Conservation (phyloP, 306 rosid species). For the Luffa aegyptiaca region DNA sequence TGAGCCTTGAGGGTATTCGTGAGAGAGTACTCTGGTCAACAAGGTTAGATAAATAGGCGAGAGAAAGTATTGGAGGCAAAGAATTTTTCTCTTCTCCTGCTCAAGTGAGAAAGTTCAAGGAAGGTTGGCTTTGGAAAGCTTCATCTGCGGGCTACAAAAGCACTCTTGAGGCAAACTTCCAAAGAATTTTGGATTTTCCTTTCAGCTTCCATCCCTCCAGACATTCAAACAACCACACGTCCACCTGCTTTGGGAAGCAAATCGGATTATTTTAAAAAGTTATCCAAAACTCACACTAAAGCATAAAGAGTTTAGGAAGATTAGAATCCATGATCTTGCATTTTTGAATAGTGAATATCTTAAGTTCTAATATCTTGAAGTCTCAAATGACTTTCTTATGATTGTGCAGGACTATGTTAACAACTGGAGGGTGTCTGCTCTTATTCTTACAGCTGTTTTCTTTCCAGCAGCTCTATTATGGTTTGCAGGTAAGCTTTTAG, state of each 20-base stretch:
- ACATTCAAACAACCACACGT: no score
- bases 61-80: not conserved
- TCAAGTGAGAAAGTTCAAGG: not conserved
- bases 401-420: slow-evolving; percentile 46
- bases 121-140: not conserved
- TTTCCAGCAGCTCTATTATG: slow-evolving; percentile 62
- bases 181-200: no score
- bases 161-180: no score
- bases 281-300: not conserved
- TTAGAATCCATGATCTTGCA: not conserved
- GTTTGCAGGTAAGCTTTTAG: slow-evolving; percentile 51
- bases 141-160: not conserved
- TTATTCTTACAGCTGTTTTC: slow-evolving; percentile 55
- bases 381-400: not conserved
- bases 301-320: not conserved
- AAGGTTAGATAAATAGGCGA: not conserved
- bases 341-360: not conserved
- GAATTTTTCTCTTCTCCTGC: not conserved
- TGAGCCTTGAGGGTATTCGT: not conserved
- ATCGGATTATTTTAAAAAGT: not conserved
- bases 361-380: not conserved
- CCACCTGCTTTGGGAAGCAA: no score
- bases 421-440: slow-evolving; percentile 61
- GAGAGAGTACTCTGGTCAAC: not conserved
- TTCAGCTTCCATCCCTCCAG: not conserved